These are phyloP conservation scores for Solanum raphanifolium DNA, from an alignment of 257 asterid species.

Conservation along the genomic window DNA sequence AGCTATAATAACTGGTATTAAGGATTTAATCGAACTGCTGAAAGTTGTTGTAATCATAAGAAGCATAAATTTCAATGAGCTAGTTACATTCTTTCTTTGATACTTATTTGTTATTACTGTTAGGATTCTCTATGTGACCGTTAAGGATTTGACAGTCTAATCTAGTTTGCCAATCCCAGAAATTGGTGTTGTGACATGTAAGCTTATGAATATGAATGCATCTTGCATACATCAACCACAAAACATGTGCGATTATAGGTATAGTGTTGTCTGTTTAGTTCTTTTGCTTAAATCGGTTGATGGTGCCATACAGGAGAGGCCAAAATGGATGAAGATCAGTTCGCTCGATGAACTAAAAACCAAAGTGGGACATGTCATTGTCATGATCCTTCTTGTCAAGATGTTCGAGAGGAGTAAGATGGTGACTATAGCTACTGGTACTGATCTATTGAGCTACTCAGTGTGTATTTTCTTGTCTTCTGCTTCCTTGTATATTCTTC, in stretches of 20 bases:
- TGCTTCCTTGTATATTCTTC: conserved; percentile 89
- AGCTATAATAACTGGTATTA: background rate
- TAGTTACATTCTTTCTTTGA: background rate
- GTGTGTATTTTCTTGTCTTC: conserved; percentile 82
- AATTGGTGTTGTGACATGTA: background rate
- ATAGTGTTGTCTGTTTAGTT: background rate
- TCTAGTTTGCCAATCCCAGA: background rate
- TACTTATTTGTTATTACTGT: background rate
- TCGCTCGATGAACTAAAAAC: conserved; percentile 88
- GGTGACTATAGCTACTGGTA: conserved; percentile 80
- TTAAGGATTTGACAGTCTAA: background rate
- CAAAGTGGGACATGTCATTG: conserved; percentile 91
- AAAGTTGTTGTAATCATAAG: background rate
- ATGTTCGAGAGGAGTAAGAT: conserved; percentile 97
- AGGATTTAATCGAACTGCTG: background rate
- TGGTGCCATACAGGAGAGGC: conserved; percentile 60
- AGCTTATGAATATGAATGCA: background rate
- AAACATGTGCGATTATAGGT: background rate
- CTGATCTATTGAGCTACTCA: conserved; percentile 78
- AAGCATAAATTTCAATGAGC: background rate
- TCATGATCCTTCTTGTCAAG: conserved; percentile 93
- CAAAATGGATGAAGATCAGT: conserved; percentile 94
- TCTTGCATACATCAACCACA: background rate
- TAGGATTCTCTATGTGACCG: background rate
- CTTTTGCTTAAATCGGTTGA: background rate